phyloP scores from a whole-genome alignment of 176 grass and related monocot genomes.

The Luzula sylvatica region DNA sequence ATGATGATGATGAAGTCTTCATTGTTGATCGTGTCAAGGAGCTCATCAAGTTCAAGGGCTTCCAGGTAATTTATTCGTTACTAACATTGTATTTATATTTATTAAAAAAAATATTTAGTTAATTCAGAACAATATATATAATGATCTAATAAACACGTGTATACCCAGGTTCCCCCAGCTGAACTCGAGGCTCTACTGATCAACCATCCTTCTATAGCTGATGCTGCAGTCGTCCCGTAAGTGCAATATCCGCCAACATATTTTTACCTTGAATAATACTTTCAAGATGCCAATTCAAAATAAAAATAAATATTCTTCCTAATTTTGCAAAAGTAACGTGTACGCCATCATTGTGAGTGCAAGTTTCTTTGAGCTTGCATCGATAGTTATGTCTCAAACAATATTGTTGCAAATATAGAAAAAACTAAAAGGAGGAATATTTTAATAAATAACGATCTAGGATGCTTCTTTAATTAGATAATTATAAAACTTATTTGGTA shows the following conservation, averaged over 20 bases:
- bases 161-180: slow-evolving; percentile 68
- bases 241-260: background rate
- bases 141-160: background rate
- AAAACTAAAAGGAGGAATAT: too few relatives aligned
- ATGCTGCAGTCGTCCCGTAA: slow-evolving; percentile 88
- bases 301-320: background rate
- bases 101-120: background rate
- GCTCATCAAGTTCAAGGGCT: slow-evolving; percentile 97
- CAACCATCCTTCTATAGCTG: slow-evolving; percentile 54
- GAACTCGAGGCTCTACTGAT: slow-evolving; percentile 85
- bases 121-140: background rate
- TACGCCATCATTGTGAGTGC: too few relatives aligned
- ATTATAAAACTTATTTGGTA: background rate
- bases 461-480: too few relatives aligned
- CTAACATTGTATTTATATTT: too few relatives aligned
- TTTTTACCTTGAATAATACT: background rate
- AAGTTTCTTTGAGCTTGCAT: too few relatives aligned
- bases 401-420: too few relatives aligned
- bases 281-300: too few relatives aligned
- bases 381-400: too few relatives aligned
- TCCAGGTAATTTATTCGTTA: slow-evolving; percentile 40
- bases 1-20: slow-evolving; percentile 90
- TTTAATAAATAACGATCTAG: too few relatives aligned
- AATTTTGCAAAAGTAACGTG: too few relatives aligned
- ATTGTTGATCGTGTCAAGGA: slow-evolving; percentile 96